phyloP scores from a whole-genome alignment of 371 early-diverging fungal genomes.

The Batrachochytrium dendrobatidis region DNA sequence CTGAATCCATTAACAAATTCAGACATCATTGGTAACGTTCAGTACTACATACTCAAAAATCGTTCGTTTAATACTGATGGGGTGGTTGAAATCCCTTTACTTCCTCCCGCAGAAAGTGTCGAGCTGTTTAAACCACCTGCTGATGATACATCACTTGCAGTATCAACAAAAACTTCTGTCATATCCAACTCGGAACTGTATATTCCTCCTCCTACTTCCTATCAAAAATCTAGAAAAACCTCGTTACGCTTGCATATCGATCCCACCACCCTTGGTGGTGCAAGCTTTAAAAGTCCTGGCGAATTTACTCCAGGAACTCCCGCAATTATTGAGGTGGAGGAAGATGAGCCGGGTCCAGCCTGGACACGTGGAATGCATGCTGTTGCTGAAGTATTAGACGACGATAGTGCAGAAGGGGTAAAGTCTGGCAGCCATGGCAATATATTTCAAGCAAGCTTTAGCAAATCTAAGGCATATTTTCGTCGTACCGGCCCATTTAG shows the following conservation, averaged over 20 bases:
- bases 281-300: background rate
- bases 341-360: slow-evolving; percentile 9
- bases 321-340: slow-evolving; percentile 24
- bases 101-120: slow-evolving; percentile 4
- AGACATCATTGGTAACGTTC: slow-evolving; percentile 48
- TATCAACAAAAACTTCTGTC: too few relatives aligned
- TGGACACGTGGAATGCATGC: slow-evolving; percentile 29
- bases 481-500: too few relatives aligned
- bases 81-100: background rate
- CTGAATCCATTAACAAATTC: slow-evolving; percentile 56
- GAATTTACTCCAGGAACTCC: slow-evolving; percentile 21
- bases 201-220: background rate
- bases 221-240: background rate
- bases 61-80: background rate
- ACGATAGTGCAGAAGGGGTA: slow-evolving; percentile 7
- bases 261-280: background rate
- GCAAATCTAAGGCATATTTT: too few relatives aligned
- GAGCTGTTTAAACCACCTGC: background rate
- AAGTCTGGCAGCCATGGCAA: background rate
- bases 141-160: too few relatives aligned
- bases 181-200: background rate
- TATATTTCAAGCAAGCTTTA: background rate
- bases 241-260: background rate
- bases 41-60: slow-evolving; percentile 41
- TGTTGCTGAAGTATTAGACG: slow-evolving; percentile 22